Base-by-base conservation (phyloP, 345 rosid genomes). In the Raphanus sativus region DNA sequence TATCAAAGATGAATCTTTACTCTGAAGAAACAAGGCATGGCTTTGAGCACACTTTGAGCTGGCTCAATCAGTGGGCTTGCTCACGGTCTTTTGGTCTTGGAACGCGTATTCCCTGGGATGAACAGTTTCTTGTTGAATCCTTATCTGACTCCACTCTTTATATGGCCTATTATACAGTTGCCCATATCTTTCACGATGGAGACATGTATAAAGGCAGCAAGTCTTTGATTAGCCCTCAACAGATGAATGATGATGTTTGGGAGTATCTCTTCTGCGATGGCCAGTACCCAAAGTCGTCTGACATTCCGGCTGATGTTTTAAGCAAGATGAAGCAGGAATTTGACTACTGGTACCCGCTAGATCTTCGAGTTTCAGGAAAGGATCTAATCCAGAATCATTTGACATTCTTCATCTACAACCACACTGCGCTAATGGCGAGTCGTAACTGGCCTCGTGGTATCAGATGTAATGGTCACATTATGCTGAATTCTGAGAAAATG, bases 341-440 rank as follows among this genome's bases (percentile, higher is more conserved):
- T 86, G 93, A 92, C 30, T 94, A 94, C 75, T 90, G 98, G 97
- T 94, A 94, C 75, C 98, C 98, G 1, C 90, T 90, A 62, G 98
- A 94, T 82, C 91, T 94, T 54, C 88, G 98, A 76, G 97, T 88
- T 48, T 94, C 97, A 42, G 98, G 98, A 25, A 94, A 94, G 85
- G 98, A 94, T 81, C 97, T 92, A 45, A 94, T 92, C 76, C 98
- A 90, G 85, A 94, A 94, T 81, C 98, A 94, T 81, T 83, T 94
- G 21, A 21, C 21, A 21, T 21, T 21, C 21, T 21, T 21, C 21
- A 21, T 21, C 21, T 21, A 21, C 21, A 91, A 90, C 83, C 98
- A 94, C 83, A 80, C 90, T 5, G 98, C 92, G 33, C 83, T 94
- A 28, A 87, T 94, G 98, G 66, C 86, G 36, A 87, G 67, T 76